Conservation (phyloP, 208 protist species). For the Crithidia acanthocephali region DNA sequence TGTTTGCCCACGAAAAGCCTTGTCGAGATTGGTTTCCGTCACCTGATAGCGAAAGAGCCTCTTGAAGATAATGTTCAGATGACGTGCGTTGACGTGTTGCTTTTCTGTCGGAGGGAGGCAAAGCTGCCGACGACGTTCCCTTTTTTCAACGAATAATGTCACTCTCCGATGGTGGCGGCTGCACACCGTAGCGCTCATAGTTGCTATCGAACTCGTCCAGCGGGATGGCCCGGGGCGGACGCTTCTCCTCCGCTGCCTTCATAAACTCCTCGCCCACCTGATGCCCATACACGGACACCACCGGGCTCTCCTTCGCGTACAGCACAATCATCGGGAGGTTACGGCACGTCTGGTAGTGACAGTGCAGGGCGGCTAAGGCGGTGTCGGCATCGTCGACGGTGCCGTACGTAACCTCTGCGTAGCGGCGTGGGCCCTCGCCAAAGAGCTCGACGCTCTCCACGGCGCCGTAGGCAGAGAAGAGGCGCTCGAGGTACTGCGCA, state of each 20-base stretch:
- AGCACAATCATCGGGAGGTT: slow-evolving; percentile 82
- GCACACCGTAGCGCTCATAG: slow-evolving; percentile 60
- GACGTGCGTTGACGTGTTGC: no score
- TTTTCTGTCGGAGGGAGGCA: no score
- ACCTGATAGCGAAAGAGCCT: no score
- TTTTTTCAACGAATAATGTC: slow-evolving; percentile 48
- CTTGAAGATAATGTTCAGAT: no score
- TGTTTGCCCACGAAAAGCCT: no score
- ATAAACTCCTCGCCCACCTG: slow-evolving; percentile 70
- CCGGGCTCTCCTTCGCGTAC: slow-evolving; percentile 69
- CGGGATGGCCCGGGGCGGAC: slow-evolving; percentile 42
- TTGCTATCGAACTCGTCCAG: slow-evolving; percentile 71
- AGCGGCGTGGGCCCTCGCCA: slow-evolving; percentile 52
- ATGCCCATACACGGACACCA: slow-evolving; percentile 69
- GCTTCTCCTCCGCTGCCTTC: slow-evolving; percentile 52
- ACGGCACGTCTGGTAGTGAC: slow-evolving; percentile 73
- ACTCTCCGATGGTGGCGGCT: slow-evolving; percentile 59
- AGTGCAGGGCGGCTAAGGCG: slow-evolving; percentile 83
- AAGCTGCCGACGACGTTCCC: not conserved
- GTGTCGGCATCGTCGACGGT: slow-evolving; percentile 80
- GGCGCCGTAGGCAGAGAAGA: slow-evolving; percentile 84
- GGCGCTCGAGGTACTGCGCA: slow-evolving; percentile 77
- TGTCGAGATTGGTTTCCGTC: no score
- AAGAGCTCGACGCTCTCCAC: slow-evolving; percentile 69
- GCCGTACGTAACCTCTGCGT: slow-evolving; percentile 76